phyloP scores from a whole-genome alignment of 345 rosid species.

The Eucalyptus erythrocorys region DNA sequence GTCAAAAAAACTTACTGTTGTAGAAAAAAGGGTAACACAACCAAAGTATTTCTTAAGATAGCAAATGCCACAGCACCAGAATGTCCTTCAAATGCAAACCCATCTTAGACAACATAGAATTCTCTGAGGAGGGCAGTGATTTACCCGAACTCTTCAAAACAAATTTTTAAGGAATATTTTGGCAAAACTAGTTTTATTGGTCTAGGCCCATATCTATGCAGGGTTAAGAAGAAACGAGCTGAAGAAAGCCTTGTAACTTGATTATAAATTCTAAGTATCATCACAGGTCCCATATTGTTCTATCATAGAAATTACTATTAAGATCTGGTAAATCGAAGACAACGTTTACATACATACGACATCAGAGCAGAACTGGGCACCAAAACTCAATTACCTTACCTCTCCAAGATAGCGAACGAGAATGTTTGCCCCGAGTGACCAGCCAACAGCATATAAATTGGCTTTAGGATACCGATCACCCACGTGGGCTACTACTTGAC shows the following conservation, averaged over 20 bases:
- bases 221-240: neutral
- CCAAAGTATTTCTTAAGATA: neutral
- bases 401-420: constrained; percentile 80
- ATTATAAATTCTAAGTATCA: neutral
- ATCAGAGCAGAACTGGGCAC: neutral
- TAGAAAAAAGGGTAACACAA: neutral
- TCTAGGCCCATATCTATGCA: neutral
- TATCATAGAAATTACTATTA: neutral
- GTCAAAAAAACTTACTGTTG: neutral
- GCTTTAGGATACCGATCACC: constrained; percentile 52
- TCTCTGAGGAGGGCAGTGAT: neutral
- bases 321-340: neutral
- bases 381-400: constrained; percentile 19
- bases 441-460: constrained; percentile 81
- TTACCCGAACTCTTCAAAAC: neutral
- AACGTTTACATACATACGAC: neutral
- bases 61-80: neutral
- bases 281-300: neutral
- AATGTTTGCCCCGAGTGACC: constrained; percentile 96
- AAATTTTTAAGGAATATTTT: neutral
- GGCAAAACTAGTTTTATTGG: neutral
- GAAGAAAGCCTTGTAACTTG: neutral
- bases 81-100: neutral
- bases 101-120: neutral
- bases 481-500: constrained; percentile 59